Evolutionary conservation across 1,139 yeast species (phyloP), one percentile per base, ranked within the genome.

Genomic region (Hemisphaericaspora subhashii): DNA sequence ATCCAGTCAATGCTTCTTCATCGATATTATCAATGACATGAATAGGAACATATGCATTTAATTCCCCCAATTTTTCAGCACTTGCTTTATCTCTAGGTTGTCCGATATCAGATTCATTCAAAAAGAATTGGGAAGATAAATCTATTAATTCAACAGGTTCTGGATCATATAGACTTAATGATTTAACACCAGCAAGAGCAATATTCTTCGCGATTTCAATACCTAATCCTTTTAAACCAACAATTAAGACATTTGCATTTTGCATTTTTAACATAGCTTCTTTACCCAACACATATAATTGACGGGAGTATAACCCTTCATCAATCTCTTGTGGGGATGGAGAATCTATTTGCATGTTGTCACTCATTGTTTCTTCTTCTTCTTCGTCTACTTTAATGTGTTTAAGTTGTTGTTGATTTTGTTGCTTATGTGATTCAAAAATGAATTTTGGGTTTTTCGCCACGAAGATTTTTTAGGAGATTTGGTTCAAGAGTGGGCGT

Each of bases 191-290:
- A 3, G 98, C 98, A 40, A 92, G 74, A 0, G 96, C 95, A 41
- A 92, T 88, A 64, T 92, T 92, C 66, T 92, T 94, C 29, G 98
- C 97, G 45, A 92, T 89, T 64, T 92, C 99, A 34, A 87, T 77
- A 52, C 99, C 99, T 36, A 92, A 71, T 27, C 98, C 98, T 57
- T 81, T 83, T 46, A 90, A 68, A 3, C 98, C 98, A 47, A 90
- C 79, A 40, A 92, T 74, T 38, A 92, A 76, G 14, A 92, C 96
- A 54, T 86, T 88, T 32, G 98, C 89, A 50, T 79, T 75, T 57
- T 92, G 96, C 97, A 92, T 87, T 62, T 88, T 86, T 55, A 90
- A 73, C 99, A 92, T 92, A 39, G 99, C 99, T 52, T 92, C 98
- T 56, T 87, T 86, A 42, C 97, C 97, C 53, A 89, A 67, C 41